These are phyloP conservation scores for Hyaloscypha variabilis DNA, from an alignment of 495 filamentous ascomycete genomes.

Conservation along the genomic window DNA sequence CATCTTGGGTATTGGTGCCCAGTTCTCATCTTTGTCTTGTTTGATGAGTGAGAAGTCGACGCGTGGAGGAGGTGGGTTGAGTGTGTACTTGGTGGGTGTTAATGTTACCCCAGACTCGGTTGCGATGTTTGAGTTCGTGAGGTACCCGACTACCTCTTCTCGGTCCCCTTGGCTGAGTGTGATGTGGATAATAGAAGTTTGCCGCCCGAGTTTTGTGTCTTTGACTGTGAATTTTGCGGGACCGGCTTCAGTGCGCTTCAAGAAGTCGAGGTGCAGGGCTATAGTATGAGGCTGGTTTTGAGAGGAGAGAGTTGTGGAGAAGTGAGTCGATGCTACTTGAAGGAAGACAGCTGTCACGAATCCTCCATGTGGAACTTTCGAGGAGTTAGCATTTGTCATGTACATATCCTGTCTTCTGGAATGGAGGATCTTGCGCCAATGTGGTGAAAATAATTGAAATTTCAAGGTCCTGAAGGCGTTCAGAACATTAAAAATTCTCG, in stretches of 20 bases:
- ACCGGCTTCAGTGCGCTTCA: constrained; percentile 67
- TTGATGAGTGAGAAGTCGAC: constrained; percentile 45
- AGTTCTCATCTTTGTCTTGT: constrained; percentile 44
- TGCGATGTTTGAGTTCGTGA: constrained; percentile 65
- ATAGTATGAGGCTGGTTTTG: constrained; percentile 66
- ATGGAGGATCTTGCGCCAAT: too few species aligned
- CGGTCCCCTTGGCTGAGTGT: constrained; percentile 56
- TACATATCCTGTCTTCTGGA: too few species aligned
- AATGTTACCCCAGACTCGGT: constrained; percentile 62
- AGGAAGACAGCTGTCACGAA: constrained; percentile 69
- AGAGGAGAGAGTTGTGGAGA: constrained; percentile 60
- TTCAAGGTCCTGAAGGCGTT: not conserved
- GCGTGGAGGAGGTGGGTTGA: constrained; percentile 48
- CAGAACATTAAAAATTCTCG: not conserved
- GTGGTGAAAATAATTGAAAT: too few species aligned
- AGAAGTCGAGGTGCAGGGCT: constrained; percentile 72
- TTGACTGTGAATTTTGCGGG: constrained; percentile 64
- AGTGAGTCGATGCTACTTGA: constrained; percentile 62
- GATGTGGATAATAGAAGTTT: constrained; percentile 71
- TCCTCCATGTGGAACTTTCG: constrained; percentile 79
- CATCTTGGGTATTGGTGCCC: constrained; percentile 39
- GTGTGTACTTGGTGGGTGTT: constrained; percentile 52
- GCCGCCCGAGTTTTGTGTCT: constrained; percentile 72
- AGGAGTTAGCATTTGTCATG: not conserved
- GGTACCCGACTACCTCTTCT: constrained; percentile 67